Evolutionary conservation across 2,329 filamentous ascomycete species (phyloP).

Genomic region (Phyllosticta citrichinensis): DNA sequence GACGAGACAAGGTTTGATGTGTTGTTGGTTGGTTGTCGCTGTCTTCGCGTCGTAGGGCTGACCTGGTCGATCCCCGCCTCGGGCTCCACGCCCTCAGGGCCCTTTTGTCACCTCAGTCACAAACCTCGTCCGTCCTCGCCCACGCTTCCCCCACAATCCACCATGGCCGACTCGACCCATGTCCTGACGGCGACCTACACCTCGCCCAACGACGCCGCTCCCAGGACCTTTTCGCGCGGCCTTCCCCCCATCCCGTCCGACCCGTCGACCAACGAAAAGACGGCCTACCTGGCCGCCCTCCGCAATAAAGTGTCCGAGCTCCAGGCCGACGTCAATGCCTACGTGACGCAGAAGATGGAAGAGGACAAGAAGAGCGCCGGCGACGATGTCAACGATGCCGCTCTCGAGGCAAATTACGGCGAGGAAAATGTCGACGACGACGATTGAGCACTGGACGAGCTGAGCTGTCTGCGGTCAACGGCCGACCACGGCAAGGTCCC

Average conservation of each 20-base stretch:
- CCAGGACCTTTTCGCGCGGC: constrained; percentile 15
- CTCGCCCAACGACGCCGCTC: constrained; percentile 35
- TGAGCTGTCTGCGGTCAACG: no score
- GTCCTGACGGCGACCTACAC: constrained; percentile 43
- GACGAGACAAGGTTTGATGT: neutral
- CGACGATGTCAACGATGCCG: constrained; percentile 27
- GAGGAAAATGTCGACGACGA: constrained; percentile 68
- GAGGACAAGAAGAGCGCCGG: constrained; percentile 47
- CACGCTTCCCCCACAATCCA: neutral
- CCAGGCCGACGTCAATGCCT: constrained; percentile 59
- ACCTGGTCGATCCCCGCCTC: neutral
- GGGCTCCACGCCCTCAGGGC: neutral
- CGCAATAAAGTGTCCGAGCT: constrained; percentile 46
- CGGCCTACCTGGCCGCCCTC: constrained; percentile 49
- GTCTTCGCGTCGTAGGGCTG: constrained; percentile 6
- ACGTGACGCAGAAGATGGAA: constrained; percentile 65
- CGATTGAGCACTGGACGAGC: constrained; percentile 4
- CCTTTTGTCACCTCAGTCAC: constrained; percentile 10
- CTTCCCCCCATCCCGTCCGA: constrained; percentile 17
- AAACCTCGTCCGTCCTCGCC: constrained; percentile 26
- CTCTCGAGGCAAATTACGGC: constrained; percentile 64
- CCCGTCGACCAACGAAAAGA: constrained; percentile 39
- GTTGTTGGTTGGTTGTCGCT: neutral
- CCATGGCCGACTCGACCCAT: neutral
- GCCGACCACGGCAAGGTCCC: no score